Percentiles rank a stretch among this genome's conserved stretches.
Evolutionary conservation across 1,284 basidiomycete species (phyloP).

Genomic region (Pulveroboletus sp.): DNA sequence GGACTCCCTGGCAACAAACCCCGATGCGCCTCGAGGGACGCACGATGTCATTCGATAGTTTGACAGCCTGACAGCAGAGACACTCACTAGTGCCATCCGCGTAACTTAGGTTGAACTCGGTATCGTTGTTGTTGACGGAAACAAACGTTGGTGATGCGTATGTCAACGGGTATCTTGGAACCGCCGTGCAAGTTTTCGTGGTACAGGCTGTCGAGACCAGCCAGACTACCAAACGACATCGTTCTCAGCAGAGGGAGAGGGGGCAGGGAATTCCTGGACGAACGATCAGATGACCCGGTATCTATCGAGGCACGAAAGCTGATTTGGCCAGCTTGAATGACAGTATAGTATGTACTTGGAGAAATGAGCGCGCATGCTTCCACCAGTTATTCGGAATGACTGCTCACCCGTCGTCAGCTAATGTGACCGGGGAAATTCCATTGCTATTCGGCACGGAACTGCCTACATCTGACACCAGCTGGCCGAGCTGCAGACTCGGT

Average conservation of each 20-base stretch:
- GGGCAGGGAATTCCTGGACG: conserved; percentile 8
- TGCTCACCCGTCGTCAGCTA: conserved; percentile 51
- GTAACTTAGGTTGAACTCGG: conserved; percentile 59
- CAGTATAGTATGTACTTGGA: conserved; percentile 64
- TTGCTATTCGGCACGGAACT: conserved; percentile 15
- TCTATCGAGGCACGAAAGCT: conserved; percentile 71
- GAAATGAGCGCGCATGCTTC: conserved; percentile 16
- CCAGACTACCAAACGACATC: conserved; percentile 48
- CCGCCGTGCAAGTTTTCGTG: conserved; percentile 49
- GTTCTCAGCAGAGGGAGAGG: background rate
- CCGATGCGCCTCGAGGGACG: conserved; percentile 52
- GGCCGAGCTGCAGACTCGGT: conserved; percentile 19
- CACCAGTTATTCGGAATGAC: background rate
- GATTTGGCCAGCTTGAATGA: conserved; percentile 59
- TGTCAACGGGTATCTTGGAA: conserved; percentile 66
- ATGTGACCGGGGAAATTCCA: conserved; percentile 43
- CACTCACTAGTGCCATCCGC: conserved; percentile 62
- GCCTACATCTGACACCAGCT: conserved; percentile 18
- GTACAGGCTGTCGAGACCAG: conserved; percentile 62
- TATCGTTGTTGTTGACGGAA: conserved; percentile 59
- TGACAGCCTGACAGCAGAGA: background rate
- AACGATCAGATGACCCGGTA: conserved; percentile 61
- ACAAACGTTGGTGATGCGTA: conserved; percentile 67
- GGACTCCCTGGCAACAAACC: conserved; percentile 68
- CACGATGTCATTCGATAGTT: conserved; percentile 5